phyloP scores from a whole-genome alignment of 257 asterid genomes.

The Eucommia ulmoides region DNA sequence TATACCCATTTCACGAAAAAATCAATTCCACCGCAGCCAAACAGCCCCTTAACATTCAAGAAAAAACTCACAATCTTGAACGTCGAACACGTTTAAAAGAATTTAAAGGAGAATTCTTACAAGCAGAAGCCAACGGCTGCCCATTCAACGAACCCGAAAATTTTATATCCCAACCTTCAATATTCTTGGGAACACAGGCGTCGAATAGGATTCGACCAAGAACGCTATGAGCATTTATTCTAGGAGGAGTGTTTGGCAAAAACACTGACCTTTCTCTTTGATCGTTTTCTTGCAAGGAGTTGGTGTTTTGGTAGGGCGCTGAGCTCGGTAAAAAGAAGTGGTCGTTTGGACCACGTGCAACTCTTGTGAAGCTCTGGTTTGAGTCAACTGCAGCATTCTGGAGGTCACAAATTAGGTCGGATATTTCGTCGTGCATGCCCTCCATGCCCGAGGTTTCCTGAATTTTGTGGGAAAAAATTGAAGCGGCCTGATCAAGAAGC shows the following conservation, averaged over 20 bases:
- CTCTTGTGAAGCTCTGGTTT: constrained; percentile 68
- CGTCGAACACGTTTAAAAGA: constrained; percentile 34
- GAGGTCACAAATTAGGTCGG: constrained; percentile 72
- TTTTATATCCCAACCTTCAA: constrained; percentile 88
- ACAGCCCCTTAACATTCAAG: too few relatives aligned
- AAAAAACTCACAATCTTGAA: constrained; percentile 64
- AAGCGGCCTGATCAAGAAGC: constrained; percentile 53
- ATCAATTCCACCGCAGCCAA: too few relatives aligned
- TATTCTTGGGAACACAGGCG: constrained; percentile 74
- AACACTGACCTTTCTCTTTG: constrained; percentile 39
- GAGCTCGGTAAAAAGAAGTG: constrained; percentile 80
- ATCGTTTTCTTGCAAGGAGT: constrained; percentile 25
- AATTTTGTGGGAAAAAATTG: constrained; percentile 42
- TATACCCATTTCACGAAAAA: too few relatives aligned
- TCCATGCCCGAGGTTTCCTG: constrained; percentile 35
- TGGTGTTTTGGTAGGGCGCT: constrained; percentile 28
- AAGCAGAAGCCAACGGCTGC: constrained; percentile 49
- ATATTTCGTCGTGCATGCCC: constrained; percentile 37
- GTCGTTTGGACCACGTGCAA: constrained; percentile 64
- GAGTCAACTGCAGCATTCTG: constrained; percentile 85
- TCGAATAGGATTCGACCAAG: constrained; percentile 79
- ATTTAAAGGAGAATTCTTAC: constrained; percentile 38
- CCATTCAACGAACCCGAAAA: constrained; percentile 62
- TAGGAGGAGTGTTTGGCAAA: constrained; percentile 29
- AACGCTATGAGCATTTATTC: constrained; percentile 53